Percentiles rank a stretch among this genome's conserved stretches.
These are phyloP conservation scores for Boletus sensibilis DNA, from an alignment of 768 basidiomycete genomes.

Conservation along the genomic window DNA sequence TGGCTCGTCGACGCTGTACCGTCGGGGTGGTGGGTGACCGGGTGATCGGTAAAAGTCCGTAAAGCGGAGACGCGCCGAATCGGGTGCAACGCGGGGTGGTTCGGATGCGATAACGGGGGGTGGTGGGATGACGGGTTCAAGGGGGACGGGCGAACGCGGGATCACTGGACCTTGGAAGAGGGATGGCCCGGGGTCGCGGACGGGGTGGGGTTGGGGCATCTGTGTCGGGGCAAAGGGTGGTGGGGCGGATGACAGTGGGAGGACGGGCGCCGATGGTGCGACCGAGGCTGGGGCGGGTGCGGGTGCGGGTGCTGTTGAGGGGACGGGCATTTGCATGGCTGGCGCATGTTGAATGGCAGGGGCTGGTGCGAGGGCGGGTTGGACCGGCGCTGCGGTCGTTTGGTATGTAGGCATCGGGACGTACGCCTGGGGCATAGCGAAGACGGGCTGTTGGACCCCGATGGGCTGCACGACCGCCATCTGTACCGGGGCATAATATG, in stretches of 20 bases:
- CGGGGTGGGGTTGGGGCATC: conserved; percentile 22
- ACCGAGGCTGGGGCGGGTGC: neutral
- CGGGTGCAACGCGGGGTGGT: conserved; percentile 6
- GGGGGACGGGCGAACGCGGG: conserved; percentile 15
- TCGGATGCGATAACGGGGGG: conserved; percentile 17
- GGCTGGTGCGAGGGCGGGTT: conserved; percentile 8
- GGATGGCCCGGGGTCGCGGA: too few relatives aligned
- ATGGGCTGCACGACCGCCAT: conserved; percentile 23
- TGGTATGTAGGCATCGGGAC: conserved; percentile 27
- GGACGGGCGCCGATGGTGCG: neutral
- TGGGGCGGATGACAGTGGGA: neutral
- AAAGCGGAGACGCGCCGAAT: conserved; percentile 24
- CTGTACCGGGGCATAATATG: conserved; percentile 31
- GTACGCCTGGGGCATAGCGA: conserved; percentile 29
- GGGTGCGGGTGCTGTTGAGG: neutral
- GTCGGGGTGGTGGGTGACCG: conserved; percentile 6
- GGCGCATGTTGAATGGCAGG: conserved; percentile 1
- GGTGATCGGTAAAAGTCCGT: conserved; percentile 28
- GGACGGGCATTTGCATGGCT: conserved; percentile 16
- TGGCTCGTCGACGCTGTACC: neutral
- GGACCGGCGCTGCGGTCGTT: conserved; percentile 9
- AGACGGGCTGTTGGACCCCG: conserved; percentile 28
- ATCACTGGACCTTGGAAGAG: conserved; percentile 1
- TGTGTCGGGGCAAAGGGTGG: neutral
- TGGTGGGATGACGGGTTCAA: conserved; percentile 22